A percentile compares a stretch with the other conserved stretches of the same genome.
Conservation (phyloP, 2,329 filamentous ascomycete genomes). For the Fusarium redolens region DNA sequence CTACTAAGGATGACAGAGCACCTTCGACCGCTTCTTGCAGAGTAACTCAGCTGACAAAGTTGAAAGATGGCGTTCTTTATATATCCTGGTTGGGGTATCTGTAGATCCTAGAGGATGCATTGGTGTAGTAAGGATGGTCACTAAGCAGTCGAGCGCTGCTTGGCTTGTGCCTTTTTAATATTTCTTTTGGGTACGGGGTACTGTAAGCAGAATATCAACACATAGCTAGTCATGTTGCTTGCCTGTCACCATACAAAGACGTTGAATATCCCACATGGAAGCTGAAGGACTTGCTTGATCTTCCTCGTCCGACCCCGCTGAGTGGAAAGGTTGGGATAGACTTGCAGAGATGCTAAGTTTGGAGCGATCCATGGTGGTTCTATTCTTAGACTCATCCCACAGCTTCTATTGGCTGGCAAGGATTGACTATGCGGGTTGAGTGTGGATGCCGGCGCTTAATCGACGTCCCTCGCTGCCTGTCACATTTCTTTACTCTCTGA, state of each 20-base stretch:
- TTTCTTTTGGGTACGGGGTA: background rate
- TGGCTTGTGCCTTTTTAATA: background rate
- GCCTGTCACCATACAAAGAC: background rate
- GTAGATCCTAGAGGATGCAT: conserved; percentile 14
- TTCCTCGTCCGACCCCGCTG: conserved; percentile 27
- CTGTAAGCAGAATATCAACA: background rate
- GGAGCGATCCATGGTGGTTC: conserved; percentile 24
- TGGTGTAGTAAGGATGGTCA: background rate
- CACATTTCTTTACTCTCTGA: conserved; percentile 21
- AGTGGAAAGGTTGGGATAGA: conserved; percentile 33
- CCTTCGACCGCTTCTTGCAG: conserved; percentile 21
- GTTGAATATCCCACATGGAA: background rate
- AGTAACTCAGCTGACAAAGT: conserved; percentile 19
- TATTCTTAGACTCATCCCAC: conserved; percentile 42
- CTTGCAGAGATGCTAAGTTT: conserved; percentile 10
- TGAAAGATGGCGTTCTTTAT: conserved; percentile 15
- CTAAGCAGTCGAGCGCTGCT: background rate
- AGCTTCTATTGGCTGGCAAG: conserved; percentile 28
- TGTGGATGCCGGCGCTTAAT: conserved; percentile 46
- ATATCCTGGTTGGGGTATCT: background rate
- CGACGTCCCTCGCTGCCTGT: conserved; percentile 35
- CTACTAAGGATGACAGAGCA: background rate
- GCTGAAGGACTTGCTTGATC: background rate
- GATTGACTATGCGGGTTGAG: conserved; percentile 38
- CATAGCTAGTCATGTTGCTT: background rate